Evolutionary conservation across 2,329 filamentous ascomycete species (phyloP).

Genomic region (Fusarium abutilonis): DNA sequence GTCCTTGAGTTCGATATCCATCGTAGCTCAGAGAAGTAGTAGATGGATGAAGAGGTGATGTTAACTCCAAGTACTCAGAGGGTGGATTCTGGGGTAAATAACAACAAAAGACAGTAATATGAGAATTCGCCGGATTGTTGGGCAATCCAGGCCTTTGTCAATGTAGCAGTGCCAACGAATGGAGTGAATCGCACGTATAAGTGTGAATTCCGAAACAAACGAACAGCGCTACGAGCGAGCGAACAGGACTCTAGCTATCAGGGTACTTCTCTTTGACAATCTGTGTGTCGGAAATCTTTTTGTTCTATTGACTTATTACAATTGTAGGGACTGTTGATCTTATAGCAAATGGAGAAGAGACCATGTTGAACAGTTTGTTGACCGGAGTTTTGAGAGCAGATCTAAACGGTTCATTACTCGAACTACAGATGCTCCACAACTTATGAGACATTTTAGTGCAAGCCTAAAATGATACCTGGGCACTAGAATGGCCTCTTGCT

Average conservation of each 20-base stretch:
- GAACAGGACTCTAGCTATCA: not conserved
- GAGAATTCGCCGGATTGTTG: not conserved
- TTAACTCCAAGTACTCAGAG: not conserved
- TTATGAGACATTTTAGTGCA: constrained; percentile 1
- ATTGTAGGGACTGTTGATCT: not conserved
- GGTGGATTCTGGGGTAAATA: not conserved
- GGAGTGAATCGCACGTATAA: not conserved
- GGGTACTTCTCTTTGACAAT: not conserved
- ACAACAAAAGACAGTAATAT: not conserved
- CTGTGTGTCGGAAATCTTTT: constrained; percentile 2
- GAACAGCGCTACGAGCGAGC: not conserved
- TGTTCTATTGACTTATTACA: not conserved
- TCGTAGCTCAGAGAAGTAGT: not conserved
- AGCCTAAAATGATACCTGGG: constrained; percentile 6
- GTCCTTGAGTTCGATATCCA: constrained; percentile 6
- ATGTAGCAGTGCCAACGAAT: constrained; percentile 6
- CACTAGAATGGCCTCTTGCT: constrained; percentile 4
- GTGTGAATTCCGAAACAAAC: not conserved
- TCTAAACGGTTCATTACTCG: not conserved
- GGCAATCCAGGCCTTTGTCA: not conserved
- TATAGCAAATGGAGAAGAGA: not conserved
- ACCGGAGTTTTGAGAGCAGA: not conserved
- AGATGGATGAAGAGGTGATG: not conserved
- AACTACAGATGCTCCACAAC: not conserved
- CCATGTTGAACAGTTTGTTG: not conserved